Conservation (phyloP, 768 basidiomycete genomes). For the Tulasnella sp. region DNA sequence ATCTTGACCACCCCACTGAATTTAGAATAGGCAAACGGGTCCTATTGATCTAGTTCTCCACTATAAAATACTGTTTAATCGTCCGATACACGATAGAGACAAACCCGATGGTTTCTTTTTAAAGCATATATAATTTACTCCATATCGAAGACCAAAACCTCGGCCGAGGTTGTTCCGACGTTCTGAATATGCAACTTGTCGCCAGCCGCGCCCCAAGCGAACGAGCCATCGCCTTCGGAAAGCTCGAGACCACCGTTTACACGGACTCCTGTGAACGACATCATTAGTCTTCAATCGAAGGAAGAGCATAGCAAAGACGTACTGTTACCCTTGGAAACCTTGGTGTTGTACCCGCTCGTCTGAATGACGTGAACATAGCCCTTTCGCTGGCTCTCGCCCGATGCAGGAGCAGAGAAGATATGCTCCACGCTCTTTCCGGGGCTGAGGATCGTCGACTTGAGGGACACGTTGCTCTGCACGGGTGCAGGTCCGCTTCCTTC, state of each 20-base stretch:
- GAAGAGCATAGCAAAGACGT: neutral
- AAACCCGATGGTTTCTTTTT: neutral
- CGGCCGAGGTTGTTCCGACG: conserved; percentile 20
- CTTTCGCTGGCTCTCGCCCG: conserved; percentile 44
- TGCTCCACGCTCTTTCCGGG: conserved; percentile 53
- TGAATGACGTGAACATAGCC: conserved; percentile 86
- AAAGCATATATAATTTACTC: neutral
- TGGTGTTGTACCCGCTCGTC: conserved; percentile 72
- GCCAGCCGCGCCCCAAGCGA: conserved; percentile 21
- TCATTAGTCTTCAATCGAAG: neutral
- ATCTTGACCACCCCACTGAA: no score
- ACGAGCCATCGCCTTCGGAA: conserved; percentile 28
- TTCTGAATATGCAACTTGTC: conserved; percentile 28
- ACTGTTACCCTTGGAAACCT: conserved; percentile 47
- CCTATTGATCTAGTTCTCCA: neutral
- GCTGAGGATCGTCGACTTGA: conserved; percentile 71
- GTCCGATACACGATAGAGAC: neutral
- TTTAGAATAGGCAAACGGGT: no score
- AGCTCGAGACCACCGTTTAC: conserved; percentile 30
- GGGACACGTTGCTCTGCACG: conserved; percentile 60
- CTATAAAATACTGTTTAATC: neutral
- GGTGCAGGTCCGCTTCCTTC: conserved; percentile 79
- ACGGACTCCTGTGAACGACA: neutral
- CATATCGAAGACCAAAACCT: conserved; percentile 28
- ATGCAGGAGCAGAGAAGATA: conserved; percentile 42